Conservation (phyloP, 176 grass and related monocot species). For the Carex cristatella region DNA sequence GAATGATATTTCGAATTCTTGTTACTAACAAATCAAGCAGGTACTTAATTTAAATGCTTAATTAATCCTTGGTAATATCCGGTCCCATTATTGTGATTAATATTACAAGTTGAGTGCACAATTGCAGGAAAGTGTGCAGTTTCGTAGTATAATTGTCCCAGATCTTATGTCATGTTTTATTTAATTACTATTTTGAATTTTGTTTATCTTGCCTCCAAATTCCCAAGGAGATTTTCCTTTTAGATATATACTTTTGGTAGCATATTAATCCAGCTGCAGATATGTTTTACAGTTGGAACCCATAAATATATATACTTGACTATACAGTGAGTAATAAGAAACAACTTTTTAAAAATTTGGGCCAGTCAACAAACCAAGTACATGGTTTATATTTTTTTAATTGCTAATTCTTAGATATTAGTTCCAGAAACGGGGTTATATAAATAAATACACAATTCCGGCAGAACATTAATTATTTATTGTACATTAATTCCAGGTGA, state of each 20-base stretch:
- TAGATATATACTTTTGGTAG: not conserved
- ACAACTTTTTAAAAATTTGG: not conserved
- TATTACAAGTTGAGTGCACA: not conserved
- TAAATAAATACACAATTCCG: constrained; percentile 9
- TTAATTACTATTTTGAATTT: not conserved
- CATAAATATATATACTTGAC: not conserved
- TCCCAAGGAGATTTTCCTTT: not conserved
- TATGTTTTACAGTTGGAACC: not conserved
- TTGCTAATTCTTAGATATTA: not conserved
- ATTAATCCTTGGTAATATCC: not conserved
- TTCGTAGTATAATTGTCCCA: not conserved
- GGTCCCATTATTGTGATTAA: not conserved
- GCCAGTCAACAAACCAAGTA: not conserved
- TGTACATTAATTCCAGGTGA: constrained; percentile 15
- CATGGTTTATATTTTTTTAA: not conserved
- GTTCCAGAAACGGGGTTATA: not conserved
- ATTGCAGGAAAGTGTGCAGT: not conserved
- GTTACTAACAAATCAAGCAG: not conserved
- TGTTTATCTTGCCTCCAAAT: not conserved
- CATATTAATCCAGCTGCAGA: not conserved
- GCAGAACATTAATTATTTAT: not conserved
- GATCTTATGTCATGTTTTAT: not conserved
- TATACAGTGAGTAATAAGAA: not conserved
- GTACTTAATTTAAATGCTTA: not conserved
- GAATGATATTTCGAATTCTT: not conserved